phyloP scores from a whole-genome alignment of 2,329 filamentous ascomycete genomes.

The Claviceps africana region DNA sequence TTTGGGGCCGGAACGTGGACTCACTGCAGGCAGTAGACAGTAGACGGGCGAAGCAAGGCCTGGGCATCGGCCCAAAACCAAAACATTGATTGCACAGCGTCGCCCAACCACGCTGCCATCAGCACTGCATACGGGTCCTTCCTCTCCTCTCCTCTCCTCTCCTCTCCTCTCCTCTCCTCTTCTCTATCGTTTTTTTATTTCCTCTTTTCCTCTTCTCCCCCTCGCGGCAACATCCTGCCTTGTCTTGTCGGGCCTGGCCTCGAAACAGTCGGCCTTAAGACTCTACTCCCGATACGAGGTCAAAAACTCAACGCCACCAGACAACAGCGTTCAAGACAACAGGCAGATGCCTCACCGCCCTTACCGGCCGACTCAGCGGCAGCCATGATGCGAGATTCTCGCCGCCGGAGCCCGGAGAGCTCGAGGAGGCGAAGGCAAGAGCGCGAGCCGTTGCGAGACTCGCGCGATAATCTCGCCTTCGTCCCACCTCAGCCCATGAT shows the following conservation, averaged over 20 bases:
- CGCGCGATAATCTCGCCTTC: slow-evolving; percentile 16
- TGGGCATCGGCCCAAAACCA: slow-evolving; percentile 7
- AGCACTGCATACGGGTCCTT: background rate
- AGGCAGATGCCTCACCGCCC: slow-evolving; percentile 4
- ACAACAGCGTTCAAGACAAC: slow-evolving; percentile 2
- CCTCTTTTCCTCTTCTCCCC: background rate
- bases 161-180: background rate
- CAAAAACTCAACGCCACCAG: background rate
- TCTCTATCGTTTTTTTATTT: background rate
- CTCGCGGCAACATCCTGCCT: background rate
- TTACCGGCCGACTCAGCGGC: slow-evolving; percentile 12
- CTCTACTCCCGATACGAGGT: background rate
- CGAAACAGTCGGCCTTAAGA: background rate
- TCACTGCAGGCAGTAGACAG: background rate
- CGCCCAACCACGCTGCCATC: background rate
- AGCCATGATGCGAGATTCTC: slow-evolving; percentile 40
- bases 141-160: background rate
- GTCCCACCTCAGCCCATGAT: slow-evolving; percentile 8
- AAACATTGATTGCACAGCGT: background rate
- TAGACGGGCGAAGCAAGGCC: background rate
- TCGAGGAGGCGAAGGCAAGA: slow-evolving; percentile 33
- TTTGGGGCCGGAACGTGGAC: background rate
- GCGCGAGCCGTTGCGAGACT: slow-evolving; percentile 18
- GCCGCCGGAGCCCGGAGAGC: slow-evolving; percentile 42
- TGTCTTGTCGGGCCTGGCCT: background rate